Evolutionary conservation across 108 stramenopile species (phyloP), one percentile per base, ranked within the genome.

Genomic region (Nitzschia putrida): DNA sequence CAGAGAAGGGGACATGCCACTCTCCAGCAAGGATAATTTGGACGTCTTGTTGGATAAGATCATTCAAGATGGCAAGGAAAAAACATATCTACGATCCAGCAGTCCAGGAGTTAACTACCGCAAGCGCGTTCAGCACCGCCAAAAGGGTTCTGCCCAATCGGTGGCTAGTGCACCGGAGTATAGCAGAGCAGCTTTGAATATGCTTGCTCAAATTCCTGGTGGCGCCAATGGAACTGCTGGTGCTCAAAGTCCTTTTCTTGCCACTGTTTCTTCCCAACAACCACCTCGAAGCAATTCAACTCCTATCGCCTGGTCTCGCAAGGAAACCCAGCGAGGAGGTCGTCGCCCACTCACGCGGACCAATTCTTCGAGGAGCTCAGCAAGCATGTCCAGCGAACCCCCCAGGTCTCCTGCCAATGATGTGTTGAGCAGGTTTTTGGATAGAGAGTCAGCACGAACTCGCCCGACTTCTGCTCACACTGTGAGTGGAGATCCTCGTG

Each of bases 401-500:
- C 1, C 29, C 1, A 34, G 1, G 29, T 34, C 29, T 34, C 29
- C 29, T 34, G 29, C 12, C 25, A 26, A 37, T 47, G 24, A 43
- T n/a, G 11, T 63, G 8, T 22, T 63, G 20, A 44, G 61, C 16
- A 23, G 43, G 11, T 63, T 63, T 47, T 45, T 63, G 61, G 61
- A 63, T 4, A 37, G 61, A 6, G 61, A 63, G 22, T 44, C 43
- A 12, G 18, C 12, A 24, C 42, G 44, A 23, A 11, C n/a, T 16
- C 61, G 61, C 6, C 37, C 42, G 21, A 45, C 61, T 4, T 44
- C 61, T 1, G 61, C 61, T 23, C 61, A 63, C 40, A 63, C 61
- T n/a, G 24, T 63, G 2, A 47, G 61, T 47, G 61, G 61, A 40
- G 61, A 63, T 47, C 61, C 61, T n/a, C 25, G 61, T 23, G 61